Conservation (phyloP, 163 green algal species). For the Prototheca stagnorum region DNA sequence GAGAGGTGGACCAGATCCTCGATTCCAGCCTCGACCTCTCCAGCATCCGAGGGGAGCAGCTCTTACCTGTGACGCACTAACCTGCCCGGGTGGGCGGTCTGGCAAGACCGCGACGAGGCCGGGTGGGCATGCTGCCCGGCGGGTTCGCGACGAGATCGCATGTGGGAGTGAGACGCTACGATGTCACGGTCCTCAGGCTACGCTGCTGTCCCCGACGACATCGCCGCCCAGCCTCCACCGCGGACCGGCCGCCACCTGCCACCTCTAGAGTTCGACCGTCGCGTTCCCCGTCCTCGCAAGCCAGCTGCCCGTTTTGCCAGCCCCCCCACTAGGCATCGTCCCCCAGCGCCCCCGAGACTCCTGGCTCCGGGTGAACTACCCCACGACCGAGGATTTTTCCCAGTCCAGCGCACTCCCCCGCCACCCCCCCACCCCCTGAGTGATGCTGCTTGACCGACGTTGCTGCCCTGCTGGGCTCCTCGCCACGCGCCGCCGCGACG, state of each 20-base stretch:
- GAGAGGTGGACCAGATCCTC: constrained; percentile 78
- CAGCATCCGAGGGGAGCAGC: constrained; percentile 45
- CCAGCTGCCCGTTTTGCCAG: too few relatives aligned
- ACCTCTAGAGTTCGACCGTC: neutral
- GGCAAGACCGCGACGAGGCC: neutral
- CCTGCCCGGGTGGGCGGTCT: neutral
- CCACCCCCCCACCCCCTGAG: too few relatives aligned
- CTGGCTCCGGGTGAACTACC: too few relatives aligned
- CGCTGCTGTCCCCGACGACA: too few relatives aligned
- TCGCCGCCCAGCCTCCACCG: neutral
- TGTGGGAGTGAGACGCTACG: neutral
- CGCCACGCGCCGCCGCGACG: too few relatives aligned
- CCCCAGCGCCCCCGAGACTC: too few relatives aligned
- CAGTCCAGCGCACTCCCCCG: too few relatives aligned
- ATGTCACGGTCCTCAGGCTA: neutral
- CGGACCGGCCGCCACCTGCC: neutral
- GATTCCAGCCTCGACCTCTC: constrained; percentile 57
- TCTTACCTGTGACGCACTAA: constrained; percentile 44
- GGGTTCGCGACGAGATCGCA: neutral
- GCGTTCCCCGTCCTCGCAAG: too few relatives aligned
- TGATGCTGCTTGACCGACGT: too few relatives aligned
- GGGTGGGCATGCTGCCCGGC: neutral
- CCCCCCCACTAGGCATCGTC: too few relatives aligned
- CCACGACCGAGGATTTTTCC: too few relatives aligned
- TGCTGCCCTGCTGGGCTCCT: too few relatives aligned